phyloP scores from a whole-genome alignment of 108 stramenopile genomes.

The Aurantiochytrium sp. region DNA sequence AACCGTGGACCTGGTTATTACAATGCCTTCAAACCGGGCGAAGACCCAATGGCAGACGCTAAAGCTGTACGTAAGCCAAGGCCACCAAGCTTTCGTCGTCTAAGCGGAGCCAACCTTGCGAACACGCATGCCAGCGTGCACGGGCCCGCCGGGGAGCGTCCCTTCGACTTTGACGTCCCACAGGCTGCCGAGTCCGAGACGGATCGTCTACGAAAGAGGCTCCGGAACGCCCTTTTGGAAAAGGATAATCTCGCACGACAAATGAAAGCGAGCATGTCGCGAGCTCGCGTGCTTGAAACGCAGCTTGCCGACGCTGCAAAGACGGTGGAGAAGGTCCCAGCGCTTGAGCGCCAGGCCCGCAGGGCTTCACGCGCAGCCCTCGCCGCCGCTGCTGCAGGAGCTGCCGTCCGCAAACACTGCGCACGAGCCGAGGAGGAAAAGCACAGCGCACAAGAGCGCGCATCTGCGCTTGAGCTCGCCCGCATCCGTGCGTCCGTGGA shows the following conservation, averaged over 20 bases:
- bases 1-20: neutral
- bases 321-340: neutral
- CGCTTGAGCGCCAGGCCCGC: neutral
- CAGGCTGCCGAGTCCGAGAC: neutral
- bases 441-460: neutral
- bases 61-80: neutral
- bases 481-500: neutral
- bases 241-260: neutral
- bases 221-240: neutral
- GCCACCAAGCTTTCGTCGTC: neutral
- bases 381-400: neutral
- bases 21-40: neutral
- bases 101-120: neutral
- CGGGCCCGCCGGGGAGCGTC: neutral
- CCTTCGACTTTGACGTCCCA: neutral
- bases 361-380: neutral
- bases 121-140: neutral
- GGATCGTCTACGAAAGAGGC: neutral
- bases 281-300: neutral
- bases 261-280: neutral
- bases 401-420: neutral
- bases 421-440: neutral
- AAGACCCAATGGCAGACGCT: neutral
- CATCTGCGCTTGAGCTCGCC: neutral
- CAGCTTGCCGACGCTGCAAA: neutral